A percentile compares a stretch with the other conserved stretches of the same genome.
Evolutionary conservation across 805 yeast species (phyloP).

Genomic region (Sugiyamaella qingdaonensis): DNA sequence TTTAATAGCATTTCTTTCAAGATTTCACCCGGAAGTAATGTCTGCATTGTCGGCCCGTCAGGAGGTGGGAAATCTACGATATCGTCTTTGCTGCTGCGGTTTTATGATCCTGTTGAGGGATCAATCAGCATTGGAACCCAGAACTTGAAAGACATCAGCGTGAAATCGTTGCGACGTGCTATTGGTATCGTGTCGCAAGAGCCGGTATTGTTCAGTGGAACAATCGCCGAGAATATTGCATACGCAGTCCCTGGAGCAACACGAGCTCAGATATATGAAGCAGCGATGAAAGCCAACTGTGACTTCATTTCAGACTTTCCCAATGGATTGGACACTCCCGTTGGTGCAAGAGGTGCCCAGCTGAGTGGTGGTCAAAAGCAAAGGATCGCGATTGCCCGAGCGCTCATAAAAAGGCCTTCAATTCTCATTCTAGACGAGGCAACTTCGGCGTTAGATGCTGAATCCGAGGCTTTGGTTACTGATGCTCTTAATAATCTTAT

Average conservation of each 20-base stretch:
- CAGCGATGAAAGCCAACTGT: constrained; percentile 74
- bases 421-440: constrained; percentile 90
- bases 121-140: constrained; percentile 59
- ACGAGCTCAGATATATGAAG: constrained; percentile 52
- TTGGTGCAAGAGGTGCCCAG: constrained; percentile 85
- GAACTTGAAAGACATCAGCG: constrained; percentile 58
- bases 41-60: constrained; percentile 94
- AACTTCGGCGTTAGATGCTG: constrained; percentile 87
- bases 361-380: constrained; percentile 95
- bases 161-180: constrained; percentile 66
- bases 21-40: constrained; percentile 76
- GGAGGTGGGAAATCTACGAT: constrained; percentile 95
- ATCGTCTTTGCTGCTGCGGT: constrained; percentile 70
- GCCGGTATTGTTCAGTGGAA: constrained; percentile 82
- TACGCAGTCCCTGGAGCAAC: constrained; percentile 66
- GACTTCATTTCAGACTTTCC: constrained; percentile 73
- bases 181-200: constrained; percentile 94
- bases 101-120: constrained; percentile 76
- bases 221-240: constrained; percentile 74
- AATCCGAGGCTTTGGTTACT: constrained; percentile 81
- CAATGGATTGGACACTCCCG: constrained; percentile 70
- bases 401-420: constrained; percentile 72
- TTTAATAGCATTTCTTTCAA: constrained; percentile 57
- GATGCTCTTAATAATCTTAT: constrained; percentile 58
- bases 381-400: constrained; percentile 85